Evolutionary conservation across 257 asterid genomes (phyloP), one percentile per base, ranked within the genome.

Genomic region (Dorcoceras hygrometricum): DNA sequence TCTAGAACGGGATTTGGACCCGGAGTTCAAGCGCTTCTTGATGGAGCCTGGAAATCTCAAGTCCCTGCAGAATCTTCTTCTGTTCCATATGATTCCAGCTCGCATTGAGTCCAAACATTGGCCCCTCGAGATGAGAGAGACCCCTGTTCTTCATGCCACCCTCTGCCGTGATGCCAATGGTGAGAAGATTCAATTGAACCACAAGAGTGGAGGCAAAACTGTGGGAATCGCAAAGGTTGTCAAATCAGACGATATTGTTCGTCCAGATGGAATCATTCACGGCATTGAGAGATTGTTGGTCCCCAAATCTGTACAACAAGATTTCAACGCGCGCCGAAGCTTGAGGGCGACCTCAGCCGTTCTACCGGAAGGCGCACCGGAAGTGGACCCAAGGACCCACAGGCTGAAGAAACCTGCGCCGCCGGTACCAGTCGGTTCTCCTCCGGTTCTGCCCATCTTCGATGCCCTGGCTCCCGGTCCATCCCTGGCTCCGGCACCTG

Each of bases 381-480:
- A 81, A 51, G 84, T 88, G 1, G 99, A 93, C 87, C 95, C 97
- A 2, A 77, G 97, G 54, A 90, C 92, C 0, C 82, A 85, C 86
- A 46, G 90, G 2, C 71, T 85, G 32, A 86, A 83, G 66, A 93
- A 90, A 46, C 71, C 90, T 2, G 79, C 85, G 0, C 73, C 79
- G 0, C 78, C 95, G 0, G 74, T 74, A 23, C 82, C 95, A 8
- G 92, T 70, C 36, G 99, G 97, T 0, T 71, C 95, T 0, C 86
- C 96, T 2, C 95, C 97, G 1, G 82, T 53, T 5, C 80, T 93
- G 0, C 88, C 97, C 2, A 53, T 90, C 3, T 84, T 43, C 75
- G 85, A 80, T 59, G 97, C 99, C 28, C 0, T 93, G 81, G 95
- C 96, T 5, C 99, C 99, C 5, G 99, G 97, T 0, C 99, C 99